Base-by-base conservation (phyloP, 495 filamentous ascomycete genomes). In the Diplogelasinospora grovesii region DNA sequence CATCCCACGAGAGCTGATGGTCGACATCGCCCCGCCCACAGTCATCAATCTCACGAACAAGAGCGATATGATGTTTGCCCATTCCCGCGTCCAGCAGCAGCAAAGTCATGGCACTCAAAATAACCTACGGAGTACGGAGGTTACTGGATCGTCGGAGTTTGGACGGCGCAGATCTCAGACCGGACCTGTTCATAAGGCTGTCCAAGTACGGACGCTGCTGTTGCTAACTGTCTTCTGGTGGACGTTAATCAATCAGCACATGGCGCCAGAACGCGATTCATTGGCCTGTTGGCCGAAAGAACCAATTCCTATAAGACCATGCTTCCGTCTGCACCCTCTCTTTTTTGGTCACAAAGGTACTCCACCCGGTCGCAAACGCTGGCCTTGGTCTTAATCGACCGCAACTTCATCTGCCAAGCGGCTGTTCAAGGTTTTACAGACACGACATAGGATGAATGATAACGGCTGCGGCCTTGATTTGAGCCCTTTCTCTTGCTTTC, bases 131-230 rank as follows among this genome's bases (percentile, higher is more conserved):
- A 6, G 10, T 25, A 18, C 36, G 36, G 36, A 24, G 22, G 22
- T 38, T 30, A 21, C 38, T 20, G 38, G 26, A 18, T 16, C 30
- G 24, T 20, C 7, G 13, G 36, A 39, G 24, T 15, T 25, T 15
- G 9, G 24, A 10, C 13, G 24, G 25, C 38, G 5, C 26, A 32
- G 16, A 29, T 28, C 26, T 7, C 2, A 28, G 5, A 9, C 22
- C 38, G 38, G 27, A n/a, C n/a, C 38, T 40, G 22, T 18, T 16
- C 38, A 28, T 41, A 41, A 28, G 38, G 38, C 38, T 41, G 38
- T n/a, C n/a, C n/a, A n/a, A n/a, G n/a, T n/a, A n/a, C n/a, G n/a
- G n/a, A n/a, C n/a, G n/a, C n/a, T n/a, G n/a, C n/a, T n/a, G n/a
- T n/a, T n/a, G n/a, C n/a, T 28, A 13, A 6, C 2, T 28, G 6